Evolutionary conservation across 495 filamentous ascomycete species (phyloP), one percentile per base, ranked within the genome.

Genomic region (Podospora bellae-mahoneyi): DNA sequence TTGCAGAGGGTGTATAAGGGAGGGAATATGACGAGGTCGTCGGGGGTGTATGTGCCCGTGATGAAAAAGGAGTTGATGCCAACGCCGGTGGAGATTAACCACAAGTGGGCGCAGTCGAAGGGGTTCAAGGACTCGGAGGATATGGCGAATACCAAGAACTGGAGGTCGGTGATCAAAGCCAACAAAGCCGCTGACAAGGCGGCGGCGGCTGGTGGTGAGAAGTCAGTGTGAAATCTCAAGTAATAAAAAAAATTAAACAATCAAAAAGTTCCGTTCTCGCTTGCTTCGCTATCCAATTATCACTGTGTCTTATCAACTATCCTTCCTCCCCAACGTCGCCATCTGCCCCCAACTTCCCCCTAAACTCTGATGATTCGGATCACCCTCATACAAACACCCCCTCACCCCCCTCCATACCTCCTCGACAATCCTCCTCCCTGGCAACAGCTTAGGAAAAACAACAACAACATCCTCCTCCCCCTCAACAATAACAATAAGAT

Each of bases 381-480:
- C 72, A 84, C 86, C 55, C 78, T 93, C 92, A 75, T 90, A 93
- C 64, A 96, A 81, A 80, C 91, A 97, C 56, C 82, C 86, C 61
- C 89, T 84, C 18, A 86, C 86, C 4, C 91, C 92, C 68, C 90
- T 87, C 91, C 91, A 95, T n/a, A 97, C 92, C 71, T 86, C 85
- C 74, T 94, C 91, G n/a, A 94, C 75, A 56, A 94, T 88, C 54
- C 79, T 80, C 64, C 89, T 82, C 58, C 86, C 83, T 0, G 92
- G 92, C 64, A 96, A 75, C 65, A 97, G 77, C 65, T 86, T 87
- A 77, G 94, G 95, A 77, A 98, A 99, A 4, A 98, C 93, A 32
- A 99, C 94, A 10, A 97, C 89, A 16, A 95, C 87, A 64, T 92
- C 89, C 66, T 88, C 87, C 80, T 98, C 95, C 53, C 91, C 94